These are phyloP conservation scores for Jacaranda mimosifolia DNA, from an alignment of 257 asterid species.

Conservation along the genomic window DNA sequence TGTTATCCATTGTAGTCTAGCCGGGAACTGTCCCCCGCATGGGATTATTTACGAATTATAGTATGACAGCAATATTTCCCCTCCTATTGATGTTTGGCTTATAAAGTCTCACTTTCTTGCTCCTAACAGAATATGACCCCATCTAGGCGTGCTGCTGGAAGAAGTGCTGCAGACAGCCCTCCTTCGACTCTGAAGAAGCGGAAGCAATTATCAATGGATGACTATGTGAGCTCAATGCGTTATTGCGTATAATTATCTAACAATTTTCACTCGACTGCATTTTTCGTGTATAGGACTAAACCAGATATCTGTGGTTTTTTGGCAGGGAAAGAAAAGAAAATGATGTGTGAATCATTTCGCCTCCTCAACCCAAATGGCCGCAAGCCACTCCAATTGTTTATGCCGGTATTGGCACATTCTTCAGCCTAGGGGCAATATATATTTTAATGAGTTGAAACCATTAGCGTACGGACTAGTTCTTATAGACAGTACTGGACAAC, in stretches of 20 bases:
- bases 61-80: background rate
- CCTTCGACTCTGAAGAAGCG: conserved; percentile 73
- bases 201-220: conserved; percentile 83
- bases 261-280: background rate
- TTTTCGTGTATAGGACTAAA: background rate
- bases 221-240: conserved; percentile 75
- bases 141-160: conserved; percentile 75
- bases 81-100: background rate
- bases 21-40: no score
- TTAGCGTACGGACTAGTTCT: no score
- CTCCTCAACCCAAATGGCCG: background rate
- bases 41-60: no score
- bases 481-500: no score
- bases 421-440: conserved; percentile 8
- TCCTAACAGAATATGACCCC: conserved; percentile 63
- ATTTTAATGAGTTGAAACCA: background rate
- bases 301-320: background rate
- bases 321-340: conserved; percentile 81
- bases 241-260: background rate
- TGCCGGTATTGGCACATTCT: conserved; percentile 10
- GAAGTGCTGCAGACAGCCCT: conserved; percentile 87
- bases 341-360: conserved; percentile 35
- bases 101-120: no score
- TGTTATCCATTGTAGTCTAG: no score
- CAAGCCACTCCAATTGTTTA: background rate